These are phyloP conservation scores for Exophiala sp. DNA, from an alignment of 2,329 filamentous ascomycete species.

Conservation along the genomic window DNA sequence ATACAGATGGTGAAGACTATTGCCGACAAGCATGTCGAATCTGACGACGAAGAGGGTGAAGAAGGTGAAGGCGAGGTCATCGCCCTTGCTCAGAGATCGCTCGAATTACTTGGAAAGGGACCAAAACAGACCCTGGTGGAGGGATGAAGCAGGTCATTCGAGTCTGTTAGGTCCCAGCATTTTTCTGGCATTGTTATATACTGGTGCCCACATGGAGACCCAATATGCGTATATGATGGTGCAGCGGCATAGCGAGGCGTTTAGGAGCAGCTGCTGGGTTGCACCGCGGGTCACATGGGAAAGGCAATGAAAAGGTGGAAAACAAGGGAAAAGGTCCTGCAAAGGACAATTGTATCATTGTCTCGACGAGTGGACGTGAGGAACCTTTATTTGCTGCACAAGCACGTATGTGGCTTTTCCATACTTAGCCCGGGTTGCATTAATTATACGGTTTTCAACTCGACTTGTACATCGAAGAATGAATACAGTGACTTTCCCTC, in stretches of 20 bases:
- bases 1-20: constrained; percentile 90
- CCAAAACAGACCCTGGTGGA: constrained; percentile 77
- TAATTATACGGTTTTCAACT: constrained; percentile 10
- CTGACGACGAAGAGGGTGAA: constrained; percentile 80
- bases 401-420: constrained; percentile 3
- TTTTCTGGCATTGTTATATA: constrained; percentile 21
- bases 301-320: neutral
- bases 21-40: constrained; percentile 81
- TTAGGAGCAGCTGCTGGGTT: neutral
- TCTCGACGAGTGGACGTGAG: neutral
- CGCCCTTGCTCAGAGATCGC: constrained; percentile 80
- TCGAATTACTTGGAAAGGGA: constrained; percentile 77
- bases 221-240: constrained; percentile 11
- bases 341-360: constrained; percentile 1
- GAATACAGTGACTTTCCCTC: constrained; percentile 10
- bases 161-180: constrained; percentile 1
- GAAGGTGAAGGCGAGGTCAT: constrained; percentile 93
- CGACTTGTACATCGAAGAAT: neutral
- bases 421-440: constrained; percentile 13
- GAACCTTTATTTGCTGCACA: constrained; percentile 6
- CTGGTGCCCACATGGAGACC: constrained; percentile 11
- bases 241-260: constrained; percentile 25
- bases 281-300: neutral
- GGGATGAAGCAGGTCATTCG: constrained; percentile 50
- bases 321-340: neutral